These are phyloP conservation scores for Wallacemonas rigidus DNA, from an alignment of 208 protist species.

Conservation along the genomic window DNA sequence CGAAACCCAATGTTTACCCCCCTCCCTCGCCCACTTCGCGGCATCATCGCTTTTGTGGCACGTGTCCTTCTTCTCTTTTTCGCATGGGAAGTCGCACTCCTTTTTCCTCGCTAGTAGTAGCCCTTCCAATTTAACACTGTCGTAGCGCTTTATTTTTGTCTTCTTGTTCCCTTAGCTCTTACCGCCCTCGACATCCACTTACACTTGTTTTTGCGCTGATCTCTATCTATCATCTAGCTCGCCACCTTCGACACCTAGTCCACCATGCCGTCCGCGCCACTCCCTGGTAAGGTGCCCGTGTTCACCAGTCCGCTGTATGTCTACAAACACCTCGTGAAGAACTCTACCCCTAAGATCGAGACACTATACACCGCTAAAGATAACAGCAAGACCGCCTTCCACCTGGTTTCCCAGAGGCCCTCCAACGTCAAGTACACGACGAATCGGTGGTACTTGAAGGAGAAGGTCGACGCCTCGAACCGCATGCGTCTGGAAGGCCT, in stretches of 20 bases:
- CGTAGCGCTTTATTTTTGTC: conserved; percentile 3
- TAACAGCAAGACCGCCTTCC: conserved; percentile 85
- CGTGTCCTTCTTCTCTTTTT: background rate
- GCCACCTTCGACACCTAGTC: background rate
- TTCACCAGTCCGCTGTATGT: conserved; percentile 83
- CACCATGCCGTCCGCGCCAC: conserved; percentile 73
- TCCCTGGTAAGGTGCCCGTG: conserved; percentile 48
- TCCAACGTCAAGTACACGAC: conserved; percentile 54
- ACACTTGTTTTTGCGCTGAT: conserved; percentile 14
- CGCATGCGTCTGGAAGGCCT: conserved; percentile 83
- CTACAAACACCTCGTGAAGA: conserved; percentile 79
- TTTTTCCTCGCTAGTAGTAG: background rate
- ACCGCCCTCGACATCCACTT: conserved; percentile 1
- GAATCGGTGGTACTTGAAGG: conserved; percentile 90
- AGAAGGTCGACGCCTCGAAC: conserved; percentile 86
- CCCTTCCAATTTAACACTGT: background rate
- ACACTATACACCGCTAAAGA: conserved; percentile 87
- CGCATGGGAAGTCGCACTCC: background rate
- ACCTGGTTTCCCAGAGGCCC: conserved; percentile 56
- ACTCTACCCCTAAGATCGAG: conserved; percentile 52
- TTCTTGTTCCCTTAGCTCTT: conserved; percentile 1
- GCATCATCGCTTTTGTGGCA: background rate
- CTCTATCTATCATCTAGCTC: background rate
- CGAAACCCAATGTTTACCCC: background rate
- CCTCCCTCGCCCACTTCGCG: background rate